These are phyloP conservation scores for Sugiyamaella sp. DNA, from an alignment of 1,139 yeast genomes.

Conservation along the genomic window DNA sequence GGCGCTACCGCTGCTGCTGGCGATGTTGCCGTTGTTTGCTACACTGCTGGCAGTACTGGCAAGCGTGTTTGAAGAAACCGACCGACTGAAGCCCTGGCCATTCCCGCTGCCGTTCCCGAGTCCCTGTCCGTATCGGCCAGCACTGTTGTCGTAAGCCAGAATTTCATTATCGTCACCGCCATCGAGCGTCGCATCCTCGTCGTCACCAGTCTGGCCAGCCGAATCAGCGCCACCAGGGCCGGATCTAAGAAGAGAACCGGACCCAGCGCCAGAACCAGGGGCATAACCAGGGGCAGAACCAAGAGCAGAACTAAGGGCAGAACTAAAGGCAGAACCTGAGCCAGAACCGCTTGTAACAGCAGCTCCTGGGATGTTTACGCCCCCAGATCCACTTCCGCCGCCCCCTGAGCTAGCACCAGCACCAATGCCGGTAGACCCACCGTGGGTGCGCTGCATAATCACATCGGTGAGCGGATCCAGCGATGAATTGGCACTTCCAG, in stretches of 20 bases:
- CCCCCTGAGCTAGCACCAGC: not conserved
- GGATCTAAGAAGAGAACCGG: too few relatives aligned
- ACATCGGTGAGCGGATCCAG: slow-evolving; percentile 14
- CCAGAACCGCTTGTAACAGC: too few relatives aligned
- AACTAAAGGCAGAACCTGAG: not conserved
- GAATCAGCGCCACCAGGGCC: too few relatives aligned
- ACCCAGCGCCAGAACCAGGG: not conserved
- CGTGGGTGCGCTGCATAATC: slow-evolving; percentile 10
- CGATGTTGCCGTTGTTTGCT: not conserved
- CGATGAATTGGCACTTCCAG: not conserved
- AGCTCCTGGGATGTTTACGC: not conserved
- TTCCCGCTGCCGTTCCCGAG: not conserved
- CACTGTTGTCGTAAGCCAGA: not conserved
- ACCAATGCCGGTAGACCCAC: not conserved
- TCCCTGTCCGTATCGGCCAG: not conserved
- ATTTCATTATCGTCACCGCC: too few relatives aligned
- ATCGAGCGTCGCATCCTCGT: too few relatives aligned
- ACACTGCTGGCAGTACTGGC: slow-evolving; percentile 2
- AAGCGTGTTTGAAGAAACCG: not conserved
- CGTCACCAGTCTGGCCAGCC: too few relatives aligned
- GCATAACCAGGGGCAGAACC: not conserved
- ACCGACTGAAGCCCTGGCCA: not conserved
- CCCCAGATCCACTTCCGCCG: not conserved
- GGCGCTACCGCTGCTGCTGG: not conserved
- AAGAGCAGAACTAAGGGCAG: not conserved